Evolutionary conservation across 257 asterid species (phyloP).

Genomic region (Plantago elongata): DNA sequence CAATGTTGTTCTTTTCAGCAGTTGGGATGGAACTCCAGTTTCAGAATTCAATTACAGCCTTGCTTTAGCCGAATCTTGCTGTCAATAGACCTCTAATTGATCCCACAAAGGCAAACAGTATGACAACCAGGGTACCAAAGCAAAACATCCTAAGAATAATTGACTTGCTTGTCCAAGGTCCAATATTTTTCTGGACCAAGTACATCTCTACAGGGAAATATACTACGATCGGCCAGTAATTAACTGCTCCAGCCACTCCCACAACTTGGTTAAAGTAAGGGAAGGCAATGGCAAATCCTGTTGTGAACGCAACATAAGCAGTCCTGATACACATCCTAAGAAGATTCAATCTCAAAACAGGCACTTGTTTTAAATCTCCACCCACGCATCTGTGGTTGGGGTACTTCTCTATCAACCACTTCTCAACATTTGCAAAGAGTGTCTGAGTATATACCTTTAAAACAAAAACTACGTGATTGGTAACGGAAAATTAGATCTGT

Average conservation of each 20-base stretch:
- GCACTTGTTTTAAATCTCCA: slow-evolving; percentile 26
- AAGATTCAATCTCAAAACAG: slow-evolving; percentile 33
- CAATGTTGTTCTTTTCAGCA: too few relatives aligned
- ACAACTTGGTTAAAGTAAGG: slow-evolving; percentile 74
- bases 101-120: slow-evolving; percentile 40
- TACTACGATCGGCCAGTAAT: slow-evolving; percentile 65
- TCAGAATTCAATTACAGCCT: too few relatives aligned
- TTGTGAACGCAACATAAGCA: slow-evolving; percentile 52
- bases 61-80: slow-evolving; percentile 27
- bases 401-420: slow-evolving; percentile 26
- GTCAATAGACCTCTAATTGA: slow-evolving; percentile 35
- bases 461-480: too few relatives aligned
- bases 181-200: slow-evolving; percentile 37
- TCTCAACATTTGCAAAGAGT: slow-evolving; percentile 44
- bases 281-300: slow-evolving; percentile 45
- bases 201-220: slow-evolving; percentile 82
- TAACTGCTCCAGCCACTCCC: slow-evolving; percentile 61
- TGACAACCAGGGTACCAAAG: slow-evolving; percentile 27
- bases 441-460: slow-evolving; percentile 60
- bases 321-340: slow-evolving; percentile 52
- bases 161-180: slow-evolving; percentile 28
- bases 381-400: slow-evolving; percentile 32
- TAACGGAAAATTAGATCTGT: too few relatives aligned
- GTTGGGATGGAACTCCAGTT: too few relatives aligned
- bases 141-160: slow-evolving; percentile 27